Percentiles rank a stretch among this genome's conserved stretches.
phyloP scores from a whole-genome alignment of 257 asterid genomes.

The Capsicum chinense region DNA sequence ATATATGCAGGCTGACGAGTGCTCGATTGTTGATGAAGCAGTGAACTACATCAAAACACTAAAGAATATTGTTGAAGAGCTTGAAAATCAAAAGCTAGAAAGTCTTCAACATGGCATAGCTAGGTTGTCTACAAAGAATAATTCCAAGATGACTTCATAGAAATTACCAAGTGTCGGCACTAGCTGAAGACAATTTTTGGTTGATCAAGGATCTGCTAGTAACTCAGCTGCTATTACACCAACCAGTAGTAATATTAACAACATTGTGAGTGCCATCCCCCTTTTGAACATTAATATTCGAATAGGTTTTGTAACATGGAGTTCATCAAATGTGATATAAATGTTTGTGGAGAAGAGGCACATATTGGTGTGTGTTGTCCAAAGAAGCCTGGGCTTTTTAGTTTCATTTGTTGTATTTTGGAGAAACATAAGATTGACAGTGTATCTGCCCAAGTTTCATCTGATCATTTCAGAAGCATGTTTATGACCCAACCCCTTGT shows the following conservation, averaged over 20 bases:
- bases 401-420: slow-evolving; percentile 38
- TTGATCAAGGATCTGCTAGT: slow-evolving; percentile 51
- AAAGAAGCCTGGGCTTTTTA: slow-evolving; percentile 35
- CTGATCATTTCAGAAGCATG: slow-evolving; percentile 39
- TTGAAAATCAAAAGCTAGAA: too few species aligned
- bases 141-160: too few species aligned
- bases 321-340: slow-evolving; percentile 44
- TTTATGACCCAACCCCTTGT: slow-evolving; percentile 40
- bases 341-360: slow-evolving; percentile 37
- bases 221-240: slow-evolving; percentile 23
- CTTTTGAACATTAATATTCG: not conserved
- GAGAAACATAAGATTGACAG: slow-evolving; percentile 47
- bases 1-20: too few species aligned
- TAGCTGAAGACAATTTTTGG: slow-evolving; percentile 50
- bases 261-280: too few species aligned
- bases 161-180: not conserved
- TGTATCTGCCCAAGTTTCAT: slow-evolving; percentile 44
- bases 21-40: too few species aligned
- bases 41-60: too few species aligned
- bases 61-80: too few species aligned
- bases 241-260: slow-evolving; percentile 9
- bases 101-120: too few species aligned
- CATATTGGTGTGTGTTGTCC: slow-evolving; percentile 43
- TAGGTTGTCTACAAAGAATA: too few species aligned
- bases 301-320: slow-evolving; percentile 38